phyloP scores from a whole-genome alignment of 2,329 filamentous ascomycete genomes.

The Aotearoamyces nothofagi region DNA sequence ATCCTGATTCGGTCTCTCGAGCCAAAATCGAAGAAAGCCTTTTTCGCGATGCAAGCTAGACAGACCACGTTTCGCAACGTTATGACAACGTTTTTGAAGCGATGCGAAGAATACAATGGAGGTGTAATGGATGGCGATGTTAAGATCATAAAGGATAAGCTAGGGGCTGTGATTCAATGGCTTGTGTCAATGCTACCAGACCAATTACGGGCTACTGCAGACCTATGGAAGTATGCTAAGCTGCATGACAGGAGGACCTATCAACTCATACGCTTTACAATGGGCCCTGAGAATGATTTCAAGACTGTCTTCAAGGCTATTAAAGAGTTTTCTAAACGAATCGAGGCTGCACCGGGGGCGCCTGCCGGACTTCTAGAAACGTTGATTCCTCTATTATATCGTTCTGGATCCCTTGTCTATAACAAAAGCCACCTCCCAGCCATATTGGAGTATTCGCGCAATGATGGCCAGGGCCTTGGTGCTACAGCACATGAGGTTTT shows the following conservation, averaged over 20 bases:
- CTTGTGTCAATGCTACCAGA: constrained; percentile 68
- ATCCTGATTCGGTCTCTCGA: constrained; percentile 70
- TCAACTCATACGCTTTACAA: constrained; percentile 74
- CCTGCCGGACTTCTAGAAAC: constrained; percentile 58
- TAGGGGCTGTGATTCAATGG: constrained; percentile 60
- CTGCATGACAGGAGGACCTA: constrained; percentile 81
- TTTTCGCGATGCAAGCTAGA: constrained; percentile 71
- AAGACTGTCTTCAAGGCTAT: constrained; percentile 81
- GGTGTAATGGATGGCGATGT: constrained; percentile 65
- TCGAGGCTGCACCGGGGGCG: constrained; percentile 50
- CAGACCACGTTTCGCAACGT: constrained; percentile 62
- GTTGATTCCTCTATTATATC: constrained; percentile 67
- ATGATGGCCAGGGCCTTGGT: constrained; percentile 64
- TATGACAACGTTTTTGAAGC: constrained; percentile 59
- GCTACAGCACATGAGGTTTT: constrained; percentile 74
- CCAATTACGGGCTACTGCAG: constrained; percentile 49
- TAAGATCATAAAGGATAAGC: constrained; percentile 48
- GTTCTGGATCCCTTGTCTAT: constrained; percentile 72
- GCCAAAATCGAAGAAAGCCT: constrained; percentile 64
- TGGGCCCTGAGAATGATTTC: constrained; percentile 78
- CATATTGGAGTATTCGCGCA: constrained; percentile 77
- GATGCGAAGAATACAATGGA: constrained; percentile 84
- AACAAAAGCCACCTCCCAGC: constrained; percentile 87
- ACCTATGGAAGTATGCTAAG: constrained; percentile 84
- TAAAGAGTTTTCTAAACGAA: constrained; percentile 73